A percentile compares a stretch with the other conserved stretches of the same genome.
Conservation (phyloP, 371 early-diverging fungal species). For the Rhizopus stolonifer region DNA sequence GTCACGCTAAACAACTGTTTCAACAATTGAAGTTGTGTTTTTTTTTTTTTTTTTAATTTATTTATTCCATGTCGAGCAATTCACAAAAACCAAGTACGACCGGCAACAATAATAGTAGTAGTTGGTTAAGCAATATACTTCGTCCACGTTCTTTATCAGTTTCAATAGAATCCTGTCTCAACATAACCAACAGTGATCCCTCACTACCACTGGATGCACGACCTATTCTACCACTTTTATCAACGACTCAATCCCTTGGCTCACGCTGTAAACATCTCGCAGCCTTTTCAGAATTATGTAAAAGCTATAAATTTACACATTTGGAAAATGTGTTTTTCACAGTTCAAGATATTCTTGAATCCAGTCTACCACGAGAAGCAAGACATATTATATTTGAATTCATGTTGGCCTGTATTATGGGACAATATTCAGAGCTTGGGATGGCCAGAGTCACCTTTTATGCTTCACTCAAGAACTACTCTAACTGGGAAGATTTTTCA, state of each 20-base stretch:
- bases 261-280: conserved; percentile 40
- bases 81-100: conserved; percentile 13
- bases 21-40: too few species aligned
- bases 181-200: conserved; percentile 33
- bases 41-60: background rate
- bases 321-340: conserved; percentile 61
- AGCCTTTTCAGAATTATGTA: conserved; percentile 42
- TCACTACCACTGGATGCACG: conserved; percentile 47
- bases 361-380: conserved; percentile 53
- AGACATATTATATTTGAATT: conserved; percentile 61
- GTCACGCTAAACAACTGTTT: too few species aligned
- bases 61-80: conserved; percentile 21
- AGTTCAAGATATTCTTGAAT: conserved; percentile 54
- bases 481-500: conserved; percentile 58
- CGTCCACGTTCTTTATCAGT: conserved; percentile 45
- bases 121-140: conserved; percentile 48
- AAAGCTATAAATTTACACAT: conserved; percentile 59
- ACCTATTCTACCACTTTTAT: conserved; percentile 38
- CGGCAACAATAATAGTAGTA: conserved; percentile 1
- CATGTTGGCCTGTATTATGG: conserved; percentile 63
- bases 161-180: conserved; percentile 49
- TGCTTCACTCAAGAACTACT: conserved; percentile 51
- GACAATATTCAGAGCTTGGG: conserved; percentile 64
- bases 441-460: conserved; percentile 66
- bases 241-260: conserved; percentile 25